phyloP scores from a whole-genome alignment of 495 filamentous ascomycete species.

The Articulospora tetracladia region DNA sequence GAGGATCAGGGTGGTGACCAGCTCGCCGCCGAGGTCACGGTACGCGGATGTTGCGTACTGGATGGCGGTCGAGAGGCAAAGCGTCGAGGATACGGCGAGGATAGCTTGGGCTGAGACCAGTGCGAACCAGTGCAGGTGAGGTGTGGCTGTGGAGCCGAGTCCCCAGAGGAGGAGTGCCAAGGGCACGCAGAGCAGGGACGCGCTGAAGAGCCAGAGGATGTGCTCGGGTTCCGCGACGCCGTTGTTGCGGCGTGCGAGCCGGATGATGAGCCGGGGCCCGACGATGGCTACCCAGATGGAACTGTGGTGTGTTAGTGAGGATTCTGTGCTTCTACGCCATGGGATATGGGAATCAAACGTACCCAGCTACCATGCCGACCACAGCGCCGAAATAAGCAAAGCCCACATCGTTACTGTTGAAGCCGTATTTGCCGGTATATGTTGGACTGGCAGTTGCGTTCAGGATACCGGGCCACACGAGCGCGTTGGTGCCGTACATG shows the following conservation, averaged over 20 bases:
- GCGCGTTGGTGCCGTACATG: conserved; percentile 27
- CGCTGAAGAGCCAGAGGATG: conserved; percentile 57
- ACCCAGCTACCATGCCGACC: conserved; percentile 11
- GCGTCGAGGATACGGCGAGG: conserved; percentile 51
- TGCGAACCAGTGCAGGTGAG: conserved; percentile 30
- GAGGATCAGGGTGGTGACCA: conserved; percentile 42
- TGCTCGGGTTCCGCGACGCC: conserved; percentile 61
- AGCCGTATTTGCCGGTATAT: conserved; percentile 1
- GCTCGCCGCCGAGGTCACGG: conserved; percentile 48
- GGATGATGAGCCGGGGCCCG: conserved; percentile 21
- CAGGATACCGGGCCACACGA: conserved; percentile 27
- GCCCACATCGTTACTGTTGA: conserved; percentile 7
- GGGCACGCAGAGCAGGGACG: conserved; percentile 51
- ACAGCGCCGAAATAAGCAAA: conserved; percentile 11
- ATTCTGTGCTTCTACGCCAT: neutral
- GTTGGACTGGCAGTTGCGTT: conserved; percentile 24
- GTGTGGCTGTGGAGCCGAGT: conserved; percentile 50
- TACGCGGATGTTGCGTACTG: conserved; percentile 7
- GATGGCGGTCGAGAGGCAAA: conserved; percentile 38
- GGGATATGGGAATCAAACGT: neutral
- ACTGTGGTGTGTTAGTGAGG: neutral
- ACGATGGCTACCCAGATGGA: conserved; percentile 36
- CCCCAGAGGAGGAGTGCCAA: conserved; percentile 60
- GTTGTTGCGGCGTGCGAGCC: conserved; percentile 41
- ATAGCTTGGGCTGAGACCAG: conserved; percentile 58